These are phyloP conservation scores for Fabrea salina DNA, from an alignment of 169 alveolate species.

Conservation along the genomic window DNA sequence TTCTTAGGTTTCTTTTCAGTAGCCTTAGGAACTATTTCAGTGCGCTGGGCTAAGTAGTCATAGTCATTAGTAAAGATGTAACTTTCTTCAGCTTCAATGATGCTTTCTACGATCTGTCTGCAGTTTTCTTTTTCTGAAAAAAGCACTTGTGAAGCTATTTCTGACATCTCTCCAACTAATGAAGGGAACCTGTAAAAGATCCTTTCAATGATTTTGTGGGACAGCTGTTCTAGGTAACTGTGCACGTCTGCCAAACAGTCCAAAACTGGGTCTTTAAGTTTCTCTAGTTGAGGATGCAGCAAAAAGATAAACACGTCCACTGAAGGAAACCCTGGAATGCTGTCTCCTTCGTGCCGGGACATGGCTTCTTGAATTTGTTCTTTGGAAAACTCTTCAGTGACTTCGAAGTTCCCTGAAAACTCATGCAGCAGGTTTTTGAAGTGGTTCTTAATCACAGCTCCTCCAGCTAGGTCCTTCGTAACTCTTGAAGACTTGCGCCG, in stretches of 20 bases:
- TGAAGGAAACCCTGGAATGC: constrained; percentile 98
- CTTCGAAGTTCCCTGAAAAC: constrained; percentile 52
- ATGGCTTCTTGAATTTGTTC: constrained; percentile 96
- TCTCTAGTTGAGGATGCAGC: constrained; percentile 92
- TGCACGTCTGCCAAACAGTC: constrained; percentile 71
- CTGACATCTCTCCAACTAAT: constrained; percentile 88
- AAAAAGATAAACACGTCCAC: constrained; percentile 95
- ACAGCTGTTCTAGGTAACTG: constrained; percentile 78
- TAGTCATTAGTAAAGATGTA: constrained; percentile 94
- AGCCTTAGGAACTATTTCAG: constrained; percentile 70
- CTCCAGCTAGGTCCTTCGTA: constrained; percentile 59
- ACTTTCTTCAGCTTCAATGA: constrained; percentile 88
- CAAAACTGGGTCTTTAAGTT: constrained; percentile 86
- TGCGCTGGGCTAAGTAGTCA: constrained; percentile 81
- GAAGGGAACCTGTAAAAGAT: constrained; percentile 92
- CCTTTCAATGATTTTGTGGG: constrained; percentile 88
- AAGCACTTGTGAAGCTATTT: constrained; percentile 80
- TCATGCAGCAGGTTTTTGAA: constrained; percentile 92
- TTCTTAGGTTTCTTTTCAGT: constrained; percentile 29
- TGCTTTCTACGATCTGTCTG: constrained; percentile 79
- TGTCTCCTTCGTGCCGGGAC: constrained; percentile 96
- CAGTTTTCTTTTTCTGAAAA: constrained; percentile 88
- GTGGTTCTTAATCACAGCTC: constrained; percentile 64
- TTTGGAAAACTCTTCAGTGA: constrained; percentile 80
- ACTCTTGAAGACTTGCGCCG: constrained; percentile 51